These are phyloP conservation scores for Aulographum hederae DNA, from an alignment of 2,329 filamentous ascomycete genomes.

Conservation along the genomic window DNA sequence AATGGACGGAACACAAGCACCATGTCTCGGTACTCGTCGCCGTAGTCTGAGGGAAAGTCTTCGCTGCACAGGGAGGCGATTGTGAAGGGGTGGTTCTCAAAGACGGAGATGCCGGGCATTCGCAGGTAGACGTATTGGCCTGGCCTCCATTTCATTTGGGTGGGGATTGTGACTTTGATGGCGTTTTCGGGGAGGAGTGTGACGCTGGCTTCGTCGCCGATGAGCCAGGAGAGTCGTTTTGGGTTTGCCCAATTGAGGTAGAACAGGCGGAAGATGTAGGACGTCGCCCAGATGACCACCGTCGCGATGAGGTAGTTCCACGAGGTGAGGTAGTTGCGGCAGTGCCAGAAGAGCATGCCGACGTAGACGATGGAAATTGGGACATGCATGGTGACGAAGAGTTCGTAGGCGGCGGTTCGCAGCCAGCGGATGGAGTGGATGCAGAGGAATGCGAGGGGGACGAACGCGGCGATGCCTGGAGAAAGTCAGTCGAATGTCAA, in stretches of 20 bases:
- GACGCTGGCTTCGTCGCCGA: constrained; percentile 81
- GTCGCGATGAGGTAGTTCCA: constrained; percentile 82
- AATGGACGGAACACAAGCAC: constrained; percentile 85
- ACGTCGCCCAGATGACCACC: constrained; percentile 57
- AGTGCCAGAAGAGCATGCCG: constrained; percentile 86
- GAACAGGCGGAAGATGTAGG: constrained; percentile 58
- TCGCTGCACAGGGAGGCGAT: constrained; percentile 84
- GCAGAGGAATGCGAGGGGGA: constrained; percentile 67
- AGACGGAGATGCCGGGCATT: constrained; percentile 78
- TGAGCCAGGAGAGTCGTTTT: constrained; percentile 59
- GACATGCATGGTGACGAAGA: constrained; percentile 68
- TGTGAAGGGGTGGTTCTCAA: constrained; percentile 92
- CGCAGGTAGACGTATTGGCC: constrained; percentile 90
- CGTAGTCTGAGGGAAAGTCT: constrained; percentile 83
- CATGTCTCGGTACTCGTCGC: constrained; percentile 73
- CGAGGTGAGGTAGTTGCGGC: constrained; percentile 75
- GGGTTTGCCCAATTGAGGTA: constrained; percentile 84
- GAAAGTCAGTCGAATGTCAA: no score
- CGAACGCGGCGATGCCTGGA: constrained; percentile 46
- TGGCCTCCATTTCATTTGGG: constrained; percentile 79
- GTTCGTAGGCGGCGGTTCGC: constrained; percentile 62
- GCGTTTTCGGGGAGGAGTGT: constrained; percentile 82
- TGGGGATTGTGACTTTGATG: constrained; percentile 90
- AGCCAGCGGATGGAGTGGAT: constrained; percentile 67
- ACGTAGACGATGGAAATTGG: constrained; percentile 68